phyloP scores from a whole-genome alignment of 768 basidiomycete species.

The Boletus edulis region DNA sequence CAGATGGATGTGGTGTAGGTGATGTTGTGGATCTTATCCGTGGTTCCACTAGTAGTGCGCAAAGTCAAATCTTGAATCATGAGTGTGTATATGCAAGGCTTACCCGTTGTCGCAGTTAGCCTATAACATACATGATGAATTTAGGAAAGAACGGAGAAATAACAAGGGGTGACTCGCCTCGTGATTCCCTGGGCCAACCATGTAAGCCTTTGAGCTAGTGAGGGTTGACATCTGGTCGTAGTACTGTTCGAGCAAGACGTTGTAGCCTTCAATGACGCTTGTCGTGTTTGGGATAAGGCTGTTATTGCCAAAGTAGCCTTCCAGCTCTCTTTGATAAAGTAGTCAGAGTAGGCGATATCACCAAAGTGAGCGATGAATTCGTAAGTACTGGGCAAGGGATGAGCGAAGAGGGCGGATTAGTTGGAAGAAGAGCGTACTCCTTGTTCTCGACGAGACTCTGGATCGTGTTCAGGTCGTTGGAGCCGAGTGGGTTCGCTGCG shows the following conservation, averaged over 20 bases:
- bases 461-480: constrained; percentile 28
- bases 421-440: constrained; percentile 15
- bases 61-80: not conserved
- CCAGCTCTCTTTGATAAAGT: constrained; percentile 30
- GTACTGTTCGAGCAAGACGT: constrained; percentile 23
- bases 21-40: constrained; percentile 21
- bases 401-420: not conserved
- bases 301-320: constrained; percentile 29
- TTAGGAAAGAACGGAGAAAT: not conserved
- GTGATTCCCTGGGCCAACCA: constrained; percentile 28
- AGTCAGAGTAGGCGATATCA: constrained; percentile 27
- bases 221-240: constrained; percentile 28
- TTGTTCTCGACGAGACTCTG: constrained; percentile 28
- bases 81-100: not conserved
- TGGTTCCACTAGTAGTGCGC: constrained; percentile 18
- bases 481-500: constrained; percentile 21
- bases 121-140: not conserved
- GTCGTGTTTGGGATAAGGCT: constrained; percentile 26
- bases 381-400: constrained; percentile 16
- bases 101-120: constrained; percentile 31
- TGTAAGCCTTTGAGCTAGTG: constrained; percentile 24
- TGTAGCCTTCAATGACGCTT: constrained; percentile 24
- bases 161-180: constrained; percentile 11
- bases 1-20: constrained; percentile 28
- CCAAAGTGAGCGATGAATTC: constrained; percentile 27